Evolutionary conservation across 176 grass and related monocot genomes (phyloP).

Genomic region (Tillandsia fasciculata): DNA sequence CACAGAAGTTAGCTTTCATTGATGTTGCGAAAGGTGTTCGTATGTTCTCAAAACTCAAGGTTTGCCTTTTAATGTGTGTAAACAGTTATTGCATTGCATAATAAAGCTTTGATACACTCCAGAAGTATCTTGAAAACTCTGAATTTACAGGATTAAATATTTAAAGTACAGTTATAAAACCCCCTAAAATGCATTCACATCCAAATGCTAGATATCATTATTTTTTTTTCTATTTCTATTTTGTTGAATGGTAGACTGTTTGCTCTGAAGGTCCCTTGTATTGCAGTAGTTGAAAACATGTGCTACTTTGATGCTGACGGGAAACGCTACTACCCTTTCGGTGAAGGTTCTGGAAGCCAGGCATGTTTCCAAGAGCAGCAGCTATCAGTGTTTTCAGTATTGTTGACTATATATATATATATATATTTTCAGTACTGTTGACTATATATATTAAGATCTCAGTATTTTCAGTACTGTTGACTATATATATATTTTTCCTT

Average conservation of each 20-base stretch:
- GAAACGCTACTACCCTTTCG: conserved; percentile 85
- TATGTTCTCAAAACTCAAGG: conserved; percentile 99
- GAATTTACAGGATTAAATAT: too few relatives aligned
- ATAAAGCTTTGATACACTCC: too few relatives aligned
- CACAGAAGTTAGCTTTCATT: conserved; percentile 95
- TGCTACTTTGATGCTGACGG: conserved; percentile 97
- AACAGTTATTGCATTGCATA: background rate
- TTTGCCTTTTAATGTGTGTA: conserved; percentile 19
- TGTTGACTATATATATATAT: too few relatives aligned
- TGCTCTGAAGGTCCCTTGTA: conserved; percentile 66
- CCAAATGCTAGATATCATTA: background rate
- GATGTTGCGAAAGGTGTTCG: conserved; percentile 96
- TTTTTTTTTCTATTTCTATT: background rate
- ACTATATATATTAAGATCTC: conserved; percentile 4
- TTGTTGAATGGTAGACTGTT: background rate
- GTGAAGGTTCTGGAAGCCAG: conserved; percentile 84
- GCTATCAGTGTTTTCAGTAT: conserved; percentile 4
- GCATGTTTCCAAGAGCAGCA: conserved; percentile 24
- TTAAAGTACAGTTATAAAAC: too few relatives aligned
- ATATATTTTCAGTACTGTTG: background rate
- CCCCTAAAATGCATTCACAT: background rate
- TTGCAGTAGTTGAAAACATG: conserved; percentile 99
- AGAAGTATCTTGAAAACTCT: too few relatives aligned
- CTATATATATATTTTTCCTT: conserved; percentile 10
- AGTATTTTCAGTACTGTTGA: conserved; percentile 6